Conservation (phyloP, 2,329 filamentous ascomycete genomes). For the Furcasterigmium sp. region DNA sequence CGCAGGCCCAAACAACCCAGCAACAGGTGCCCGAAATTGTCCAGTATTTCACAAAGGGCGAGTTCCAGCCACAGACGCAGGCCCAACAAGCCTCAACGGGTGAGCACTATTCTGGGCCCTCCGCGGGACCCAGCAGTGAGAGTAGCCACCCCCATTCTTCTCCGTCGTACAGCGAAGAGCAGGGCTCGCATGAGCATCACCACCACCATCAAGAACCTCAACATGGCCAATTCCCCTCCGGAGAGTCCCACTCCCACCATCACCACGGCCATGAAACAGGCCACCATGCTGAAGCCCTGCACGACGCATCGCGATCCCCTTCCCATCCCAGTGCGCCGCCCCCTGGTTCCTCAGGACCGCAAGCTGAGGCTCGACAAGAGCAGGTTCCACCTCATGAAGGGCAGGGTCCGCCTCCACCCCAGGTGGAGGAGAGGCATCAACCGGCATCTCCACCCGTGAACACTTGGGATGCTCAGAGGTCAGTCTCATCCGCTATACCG, state of each 20-base stretch:
- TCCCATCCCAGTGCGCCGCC: slow-evolving; percentile 24
- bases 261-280: slow-evolving; percentile 15
- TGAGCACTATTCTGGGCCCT: slow-evolving; percentile 22
- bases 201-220: slow-evolving; percentile 9
- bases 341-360: slow-evolving; percentile 35
- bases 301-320: slow-evolving; percentile 14
- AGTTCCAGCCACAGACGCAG: slow-evolving; percentile 34
- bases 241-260: slow-evolving; percentile 10
- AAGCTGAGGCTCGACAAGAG: slow-evolving; percentile 43
- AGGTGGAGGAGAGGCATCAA: slow-evolving; percentile 25
- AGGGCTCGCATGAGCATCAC: slow-evolving; percentile 6
- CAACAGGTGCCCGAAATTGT: slow-evolving; percentile 29
- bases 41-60: slow-evolving; percentile 50
- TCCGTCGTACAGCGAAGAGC: slow-evolving; percentile 10
- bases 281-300: slow-evolving; percentile 12
- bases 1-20: slow-evolving; percentile 24
- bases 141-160: slow-evolving; percentile 14
- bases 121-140: slow-evolving; percentile 16
- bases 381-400: slow-evolving; percentile 19
- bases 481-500: slow-evolving; percentile 12
- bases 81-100: slow-evolving; percentile 20
- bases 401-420: slow-evolving; percentile 14
- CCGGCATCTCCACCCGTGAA: slow-evolving; percentile 24
- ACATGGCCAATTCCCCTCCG: slow-evolving; percentile 1
- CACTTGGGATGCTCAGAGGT: slow-evolving; percentile 52